Conservation (phyloP, 2,329 filamentous ascomycete species). For the Colletotrichum gloeosporioides region DNA sequence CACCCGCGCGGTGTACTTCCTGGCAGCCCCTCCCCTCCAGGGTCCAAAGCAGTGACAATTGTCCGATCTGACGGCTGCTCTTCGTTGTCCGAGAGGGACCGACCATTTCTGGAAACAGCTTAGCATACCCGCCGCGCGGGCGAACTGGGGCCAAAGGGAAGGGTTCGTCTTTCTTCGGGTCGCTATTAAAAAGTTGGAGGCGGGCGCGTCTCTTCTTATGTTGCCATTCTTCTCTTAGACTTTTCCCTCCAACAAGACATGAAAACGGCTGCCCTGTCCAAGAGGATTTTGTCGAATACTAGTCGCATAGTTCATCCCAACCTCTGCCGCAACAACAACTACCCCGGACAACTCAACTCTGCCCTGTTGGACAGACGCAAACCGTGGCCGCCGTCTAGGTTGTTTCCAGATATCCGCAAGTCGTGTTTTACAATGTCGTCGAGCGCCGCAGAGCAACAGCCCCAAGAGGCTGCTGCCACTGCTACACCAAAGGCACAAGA, state of each 20-base stretch:
- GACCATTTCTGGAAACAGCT: background rate
- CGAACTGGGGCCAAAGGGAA: background rate
- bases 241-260: background rate
- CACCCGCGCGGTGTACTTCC: constrained; percentile 11
- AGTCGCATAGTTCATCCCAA: background rate
- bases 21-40: background rate
- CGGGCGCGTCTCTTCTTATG: background rate
- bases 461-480: background rate
- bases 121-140: constrained; percentile 13
- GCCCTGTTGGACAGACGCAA: background rate
- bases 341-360: background rate
- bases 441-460: constrained; percentile 2
- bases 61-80: background rate
- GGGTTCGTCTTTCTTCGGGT: background rate
- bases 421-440: background rate
- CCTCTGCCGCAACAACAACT: background rate
- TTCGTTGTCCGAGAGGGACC: background rate
- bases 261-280: background rate
- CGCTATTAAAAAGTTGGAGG: background rate
- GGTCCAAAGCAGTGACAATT: background rate
- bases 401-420: background rate
- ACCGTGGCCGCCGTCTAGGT: background rate
- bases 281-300: background rate
- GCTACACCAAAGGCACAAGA: background rate
- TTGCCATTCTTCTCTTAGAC: background rate